Percentiles rank a stretch among this genome's conserved stretches.
Conservation (phyloP, 768 basidiomycete genomes). For the Mrakia hoshinonis region DNA sequence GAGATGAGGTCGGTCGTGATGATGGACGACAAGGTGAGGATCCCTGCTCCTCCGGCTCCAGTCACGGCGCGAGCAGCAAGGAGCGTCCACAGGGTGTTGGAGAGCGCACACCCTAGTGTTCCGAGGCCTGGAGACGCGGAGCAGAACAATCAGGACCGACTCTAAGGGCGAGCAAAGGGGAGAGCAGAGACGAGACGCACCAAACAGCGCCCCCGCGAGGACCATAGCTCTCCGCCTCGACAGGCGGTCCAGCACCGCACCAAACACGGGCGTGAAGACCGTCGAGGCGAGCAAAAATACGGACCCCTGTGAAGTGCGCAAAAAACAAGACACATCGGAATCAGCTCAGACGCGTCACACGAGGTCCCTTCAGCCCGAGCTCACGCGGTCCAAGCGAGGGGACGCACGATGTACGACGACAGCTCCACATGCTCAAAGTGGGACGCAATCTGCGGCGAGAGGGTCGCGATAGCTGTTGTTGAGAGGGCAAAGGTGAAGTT, state of each 20-base stretch:
- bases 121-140: not conserved
- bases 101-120: not conserved
- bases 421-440: constrained; percentile 17
- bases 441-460: constrained; percentile 1
- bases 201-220: constrained; percentile 10
- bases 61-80: constrained; percentile 9
- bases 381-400: not conserved
- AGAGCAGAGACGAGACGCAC: not conserved
- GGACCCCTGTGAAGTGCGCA: not conserved
- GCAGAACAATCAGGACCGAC: not conserved
- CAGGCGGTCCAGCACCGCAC: constrained; percentile 5
- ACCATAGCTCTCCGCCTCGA: not conserved
- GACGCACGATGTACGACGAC: constrained; percentile 21
- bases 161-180: not conserved
- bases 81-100: not conserved
- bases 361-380: not conserved
- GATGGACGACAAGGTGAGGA: constrained; percentile 3
- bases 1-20: constrained; percentile 27
- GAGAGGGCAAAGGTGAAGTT: constrained; percentile 23
- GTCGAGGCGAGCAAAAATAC: constrained; percentile 15
- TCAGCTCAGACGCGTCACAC: no score
- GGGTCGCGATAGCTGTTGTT: constrained; percentile 14
- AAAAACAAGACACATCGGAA: not conserved
- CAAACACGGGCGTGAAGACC: constrained; percentile 19
- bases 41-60: constrained; percentile 24